phyloP scores from a whole-genome alignment of 2,329 filamentous ascomycete genomes.

The Aspergillus viridinutans region DNA sequence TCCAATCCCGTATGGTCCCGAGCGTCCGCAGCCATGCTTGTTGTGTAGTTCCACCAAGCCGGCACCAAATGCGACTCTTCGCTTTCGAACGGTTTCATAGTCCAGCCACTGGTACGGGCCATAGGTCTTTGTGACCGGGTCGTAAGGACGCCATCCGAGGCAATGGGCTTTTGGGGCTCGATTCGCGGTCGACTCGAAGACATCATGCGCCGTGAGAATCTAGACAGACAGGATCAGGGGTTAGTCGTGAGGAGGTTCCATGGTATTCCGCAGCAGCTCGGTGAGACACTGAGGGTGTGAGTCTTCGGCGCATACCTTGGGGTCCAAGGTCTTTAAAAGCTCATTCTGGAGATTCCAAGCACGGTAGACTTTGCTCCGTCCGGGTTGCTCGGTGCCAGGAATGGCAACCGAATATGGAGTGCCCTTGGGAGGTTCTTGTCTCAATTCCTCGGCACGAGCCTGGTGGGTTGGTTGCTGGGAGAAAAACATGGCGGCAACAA shows the following conservation, averaged over 20 bases:
- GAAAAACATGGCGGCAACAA: constrained; percentile 31
- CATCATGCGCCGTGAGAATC: constrained; percentile 69
- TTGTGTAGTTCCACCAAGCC: constrained; percentile 80
- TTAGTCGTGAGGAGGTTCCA: not conserved
- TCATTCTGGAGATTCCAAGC: constrained; percentile 74
- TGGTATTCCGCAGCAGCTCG: not conserved
- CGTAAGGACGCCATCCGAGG: constrained; percentile 76
- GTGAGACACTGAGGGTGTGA: too few species aligned
- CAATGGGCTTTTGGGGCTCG: constrained; percentile 65
- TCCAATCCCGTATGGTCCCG: constrained; percentile 66
- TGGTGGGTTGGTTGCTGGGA: constrained; percentile 32
- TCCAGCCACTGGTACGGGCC: constrained; percentile 78
- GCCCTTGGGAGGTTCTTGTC: constrained; percentile 64
- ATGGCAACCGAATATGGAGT: constrained; percentile 73
- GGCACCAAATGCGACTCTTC: constrained; percentile 78
- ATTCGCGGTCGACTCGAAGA: constrained; percentile 67
- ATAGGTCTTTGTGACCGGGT: constrained; percentile 67
- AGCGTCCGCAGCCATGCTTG: constrained; percentile 61
- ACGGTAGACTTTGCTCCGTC: constrained; percentile 73
- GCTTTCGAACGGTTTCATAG: constrained; percentile 72
- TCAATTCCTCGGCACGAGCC: constrained; percentile 48
- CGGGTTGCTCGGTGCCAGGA: constrained; percentile 68
- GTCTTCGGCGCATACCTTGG: constrained; percentile 45
- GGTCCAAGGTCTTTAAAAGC: constrained; percentile 68
- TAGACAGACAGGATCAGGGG: constrained; percentile 3